Evolutionary conservation across 192 early-diverging fungal species (phyloP), one percentile per base, ranked within the genome.

Genomic region (Podila clonocystis): DNA sequence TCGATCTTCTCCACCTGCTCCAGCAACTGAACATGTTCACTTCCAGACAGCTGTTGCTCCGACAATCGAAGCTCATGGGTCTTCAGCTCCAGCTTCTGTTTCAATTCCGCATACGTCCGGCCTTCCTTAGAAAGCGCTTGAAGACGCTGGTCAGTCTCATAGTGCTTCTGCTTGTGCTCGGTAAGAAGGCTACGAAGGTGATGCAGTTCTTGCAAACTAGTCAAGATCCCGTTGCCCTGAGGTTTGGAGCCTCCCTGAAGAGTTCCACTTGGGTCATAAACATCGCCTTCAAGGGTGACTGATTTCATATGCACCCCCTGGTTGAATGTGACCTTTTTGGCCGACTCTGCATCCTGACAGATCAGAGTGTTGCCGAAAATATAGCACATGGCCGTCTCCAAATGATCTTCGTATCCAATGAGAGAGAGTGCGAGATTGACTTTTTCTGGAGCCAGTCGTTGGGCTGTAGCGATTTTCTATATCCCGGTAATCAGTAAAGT

Each of bases 261-360:
- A 5, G 93, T 94, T 33, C 98, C 98, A 19, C 91, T 90, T 12
- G 98, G 97, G 73, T 99, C 97, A 82, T 99, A 99, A 4, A 96
- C 88, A 82, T 99, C 98, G 50, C 98, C 98, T 36, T 98, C 97
- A 0, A 94, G 77, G 5, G 98, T 99, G n/a, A 99, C 95, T n/a
- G 94, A 96, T 67, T 95, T 93, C 55, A 91, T 80, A 19, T 90
- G 87, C 41, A 99, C 92, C 52, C 86, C 86, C 63, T 93, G 89
- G 87, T 97, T 87, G 82, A 97, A 99, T 1, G 98, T 94, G 33
- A 99, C 92, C 36, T 85, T 75, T 80, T 96, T 96, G 2, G 97
- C 97, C 0, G 92, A 91, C 19, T 90, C 87, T 0, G 92, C 87
- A 78, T 98, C 96, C 57, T 92, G 85, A 80, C 96, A 97, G 31